phyloP scores from a whole-genome alignment of 306 rosid species.

The Leucaena leucocephala region DNA sequence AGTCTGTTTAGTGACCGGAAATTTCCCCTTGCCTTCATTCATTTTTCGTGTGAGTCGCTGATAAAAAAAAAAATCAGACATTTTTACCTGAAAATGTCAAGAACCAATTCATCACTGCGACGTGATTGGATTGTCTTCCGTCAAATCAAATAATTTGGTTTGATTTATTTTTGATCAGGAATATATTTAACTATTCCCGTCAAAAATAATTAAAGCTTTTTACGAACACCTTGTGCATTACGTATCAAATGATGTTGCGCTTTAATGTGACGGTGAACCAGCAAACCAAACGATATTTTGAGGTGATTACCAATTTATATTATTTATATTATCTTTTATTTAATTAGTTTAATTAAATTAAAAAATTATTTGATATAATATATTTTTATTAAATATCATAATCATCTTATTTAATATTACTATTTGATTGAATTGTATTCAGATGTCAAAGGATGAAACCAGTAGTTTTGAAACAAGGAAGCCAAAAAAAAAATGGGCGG shows the following conservation, averaged over 20 bases:
- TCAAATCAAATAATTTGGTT: neutral
- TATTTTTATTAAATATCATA: too few species aligned
- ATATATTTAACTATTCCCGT: neutral
- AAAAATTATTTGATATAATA: too few species aligned
- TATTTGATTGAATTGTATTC: too few species aligned
- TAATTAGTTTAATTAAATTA: too few species aligned
- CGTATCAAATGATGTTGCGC: neutral
- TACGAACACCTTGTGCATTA: neutral
- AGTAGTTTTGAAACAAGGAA: neutral
- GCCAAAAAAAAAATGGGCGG: too few species aligned
- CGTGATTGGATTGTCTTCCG: too few species aligned
- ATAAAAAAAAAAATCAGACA: neutral
- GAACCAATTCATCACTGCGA: neutral
- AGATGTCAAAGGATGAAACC: neutral
- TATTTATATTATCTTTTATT: too few species aligned
- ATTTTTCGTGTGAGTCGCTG: neutral
- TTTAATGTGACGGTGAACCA: neutral
- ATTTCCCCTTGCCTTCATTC: neutral
- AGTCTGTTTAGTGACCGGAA: neutral
- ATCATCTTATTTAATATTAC: too few species aligned
- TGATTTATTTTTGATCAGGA: too few species aligned
- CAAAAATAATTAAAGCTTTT: neutral
- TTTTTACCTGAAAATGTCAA: neutral
- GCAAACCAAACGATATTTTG: neutral
- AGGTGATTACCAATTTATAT: too few species aligned